These are phyloP conservation scores for Solanum tarijense DNA, from an alignment of 257 asterid species.

Conservation along the genomic window DNA sequence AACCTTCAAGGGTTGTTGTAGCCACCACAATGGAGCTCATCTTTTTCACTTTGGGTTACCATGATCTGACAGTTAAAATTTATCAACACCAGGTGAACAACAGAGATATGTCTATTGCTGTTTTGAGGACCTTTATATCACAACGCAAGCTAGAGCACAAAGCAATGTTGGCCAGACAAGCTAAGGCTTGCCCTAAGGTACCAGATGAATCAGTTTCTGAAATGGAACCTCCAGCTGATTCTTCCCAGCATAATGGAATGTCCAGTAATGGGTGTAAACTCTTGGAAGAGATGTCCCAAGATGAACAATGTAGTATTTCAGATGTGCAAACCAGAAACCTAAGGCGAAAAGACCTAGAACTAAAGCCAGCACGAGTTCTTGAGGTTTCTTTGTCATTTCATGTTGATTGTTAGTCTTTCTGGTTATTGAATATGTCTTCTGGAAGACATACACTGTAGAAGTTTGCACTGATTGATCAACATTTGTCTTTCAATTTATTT, in stretches of 20 bases:
- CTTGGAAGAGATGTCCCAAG: slow-evolving; percentile 21
- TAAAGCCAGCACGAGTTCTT: slow-evolving; percentile 67
- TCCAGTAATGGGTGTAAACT: slow-evolving; percentile 36
- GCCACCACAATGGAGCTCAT: not conserved
- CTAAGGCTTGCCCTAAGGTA: slow-evolving; percentile 25
- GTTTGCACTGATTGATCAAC: not conserved
- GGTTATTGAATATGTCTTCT: not conserved
- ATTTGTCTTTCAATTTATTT: not conserved
- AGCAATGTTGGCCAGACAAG: slow-evolving; percentile 33
- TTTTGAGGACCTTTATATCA: slow-evolving; percentile 66
- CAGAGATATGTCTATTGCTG: slow-evolving; percentile 95
- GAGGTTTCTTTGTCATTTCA: slow-evolving; percentile 45
- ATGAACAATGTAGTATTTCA: slow-evolving; percentile 24
- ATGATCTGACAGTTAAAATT: not conserved
- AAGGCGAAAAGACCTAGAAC: slow-evolving; percentile 29
- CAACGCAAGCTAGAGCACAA: slow-evolving; percentile 66
- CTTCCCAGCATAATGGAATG: slow-evolving; percentile 17
- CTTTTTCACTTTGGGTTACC: not conserved
- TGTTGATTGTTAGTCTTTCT: not conserved
- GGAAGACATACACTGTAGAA: not conserved
- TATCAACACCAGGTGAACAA: slow-evolving; percentile 59
- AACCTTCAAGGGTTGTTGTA: not conserved
- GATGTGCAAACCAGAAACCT: slow-evolving; percentile 22
- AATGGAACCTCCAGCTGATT: slow-evolving; percentile 13
- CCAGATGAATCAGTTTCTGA: slow-evolving; percentile 8